Conservation (phyloP, 2,329 filamentous ascomycete genomes). For the Onygenales sp. region DNA sequence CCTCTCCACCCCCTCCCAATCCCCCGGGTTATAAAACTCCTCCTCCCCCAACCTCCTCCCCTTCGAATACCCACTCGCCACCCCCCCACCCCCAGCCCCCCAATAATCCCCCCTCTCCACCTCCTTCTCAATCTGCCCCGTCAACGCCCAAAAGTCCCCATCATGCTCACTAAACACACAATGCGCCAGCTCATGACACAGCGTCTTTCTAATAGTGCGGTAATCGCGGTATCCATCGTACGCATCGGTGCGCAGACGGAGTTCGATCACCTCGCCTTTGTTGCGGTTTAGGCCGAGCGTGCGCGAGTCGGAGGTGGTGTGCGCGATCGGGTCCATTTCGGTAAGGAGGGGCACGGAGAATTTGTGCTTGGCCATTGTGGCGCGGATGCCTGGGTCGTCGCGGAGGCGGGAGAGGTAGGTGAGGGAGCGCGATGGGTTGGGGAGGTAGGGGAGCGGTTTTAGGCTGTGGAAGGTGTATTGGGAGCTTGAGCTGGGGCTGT, state of each 20-base stretch:
- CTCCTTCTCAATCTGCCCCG: slow-evolving; percentile 76
- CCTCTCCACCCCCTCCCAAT: slow-evolving; percentile 42
- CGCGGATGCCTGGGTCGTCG: slow-evolving; percentile 74
- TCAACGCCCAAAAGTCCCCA: slow-evolving; percentile 79
- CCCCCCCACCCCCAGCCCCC: slow-evolving; percentile 56
- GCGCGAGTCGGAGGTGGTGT: slow-evolving; percentile 74
- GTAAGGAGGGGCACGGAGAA: slow-evolving; percentile 81
- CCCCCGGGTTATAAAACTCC: slow-evolving; percentile 51
- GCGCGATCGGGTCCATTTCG: slow-evolving; percentile 84
- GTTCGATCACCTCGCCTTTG: slow-evolving; percentile 77
- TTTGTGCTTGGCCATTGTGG: slow-evolving; percentile 72
- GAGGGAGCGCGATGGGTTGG: slow-evolving; percentile 60
- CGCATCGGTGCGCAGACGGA: slow-evolving; percentile 83
- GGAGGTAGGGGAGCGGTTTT: slow-evolving; percentile 66
- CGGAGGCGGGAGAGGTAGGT: slow-evolving; percentile 66
- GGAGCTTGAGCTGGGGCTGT: slow-evolving; percentile 19
- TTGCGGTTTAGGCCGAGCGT: slow-evolving; percentile 85
- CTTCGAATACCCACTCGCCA: slow-evolving; percentile 47
- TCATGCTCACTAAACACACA: slow-evolving; percentile 84
- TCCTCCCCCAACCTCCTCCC: slow-evolving; percentile 52
- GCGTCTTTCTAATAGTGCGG: slow-evolving; percentile 76
- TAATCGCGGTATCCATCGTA: slow-evolving; percentile 93
- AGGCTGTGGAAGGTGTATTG: slow-evolving; percentile 73
- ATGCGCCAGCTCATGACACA: slow-evolving; percentile 92
- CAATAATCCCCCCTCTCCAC: slow-evolving; percentile 79